A percentile compares a stretch with the other conserved stretches of the same genome.
Conservation (phyloP, 148 eudicot species). For the Vaccinium vitisidaea region DNA sequence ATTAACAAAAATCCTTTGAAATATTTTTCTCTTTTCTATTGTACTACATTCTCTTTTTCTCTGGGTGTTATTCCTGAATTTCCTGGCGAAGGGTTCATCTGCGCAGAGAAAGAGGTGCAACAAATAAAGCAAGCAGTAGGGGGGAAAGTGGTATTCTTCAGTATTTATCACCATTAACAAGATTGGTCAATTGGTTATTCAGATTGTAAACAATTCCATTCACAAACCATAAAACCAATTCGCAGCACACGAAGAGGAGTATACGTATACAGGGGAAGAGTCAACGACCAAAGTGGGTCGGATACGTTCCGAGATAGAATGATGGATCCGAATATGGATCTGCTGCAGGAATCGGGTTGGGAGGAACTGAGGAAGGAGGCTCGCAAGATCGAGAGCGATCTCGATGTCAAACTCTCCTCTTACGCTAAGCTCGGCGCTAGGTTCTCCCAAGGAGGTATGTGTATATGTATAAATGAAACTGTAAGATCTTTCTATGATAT, state of each 20-base stretch:
- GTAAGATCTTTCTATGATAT: background rate
- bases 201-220: too few species aligned
- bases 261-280: background rate
- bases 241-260: background rate
- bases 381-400: slow-evolving; percentile 90
- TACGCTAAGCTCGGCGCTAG: slow-evolving; percentile 87
- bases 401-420: slow-evolving; percentile 90
- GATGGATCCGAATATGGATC: slow-evolving; percentile 50
- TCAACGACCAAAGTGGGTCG: background rate
- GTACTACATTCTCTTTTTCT: too few species aligned
- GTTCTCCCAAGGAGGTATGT: slow-evolving; percentile 53
- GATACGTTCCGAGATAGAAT: slow-evolving; percentile 15
- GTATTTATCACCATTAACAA: too few species aligned
- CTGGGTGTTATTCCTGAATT: too few species aligned
- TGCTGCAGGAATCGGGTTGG: slow-evolving; percentile 90
- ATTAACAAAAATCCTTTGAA: too few species aligned
- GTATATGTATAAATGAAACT: background rate
- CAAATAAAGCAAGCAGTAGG: too few species aligned
- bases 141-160: too few species aligned
- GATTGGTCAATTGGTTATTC: too few species aligned
- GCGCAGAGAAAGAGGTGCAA: too few species aligned
- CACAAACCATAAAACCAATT: background rate
- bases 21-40: too few species aligned
- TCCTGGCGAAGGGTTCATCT: too few species aligned
- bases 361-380: slow-evolving; percentile 92